A percentile compares a stretch with the other conserved stretches of the same genome.
phyloP scores from a whole-genome alignment of 495 filamentous ascomycete species.

The Elasticomyces elasticus region DNA sequence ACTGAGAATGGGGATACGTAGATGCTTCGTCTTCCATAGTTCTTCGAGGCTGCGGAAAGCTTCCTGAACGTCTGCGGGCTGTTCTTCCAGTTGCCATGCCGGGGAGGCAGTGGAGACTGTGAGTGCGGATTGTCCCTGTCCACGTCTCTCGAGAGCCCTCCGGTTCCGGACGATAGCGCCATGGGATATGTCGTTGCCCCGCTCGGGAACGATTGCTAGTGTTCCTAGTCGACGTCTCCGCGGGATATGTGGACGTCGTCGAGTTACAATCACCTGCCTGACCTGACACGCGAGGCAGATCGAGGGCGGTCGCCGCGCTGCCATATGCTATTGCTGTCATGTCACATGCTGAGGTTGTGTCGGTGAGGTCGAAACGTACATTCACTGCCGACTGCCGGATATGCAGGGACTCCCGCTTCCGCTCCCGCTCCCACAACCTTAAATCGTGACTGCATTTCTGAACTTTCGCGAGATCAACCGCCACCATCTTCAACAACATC shows the following conservation, averaged over 20 bases:
- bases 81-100: background rate
- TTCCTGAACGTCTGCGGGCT: background rate
- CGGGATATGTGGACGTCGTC: background rate
- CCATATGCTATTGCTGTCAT: too few species aligned
- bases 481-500: background rate
- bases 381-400: background rate
- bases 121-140: background rate
- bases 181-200: too few species aligned
- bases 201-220: background rate
- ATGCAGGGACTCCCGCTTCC: background rate
- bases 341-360: background rate
- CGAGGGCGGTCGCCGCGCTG: constrained; percentile 12
- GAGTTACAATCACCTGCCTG: constrained; percentile 6
- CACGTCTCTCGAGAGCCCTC: too few species aligned
- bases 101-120: background rate
- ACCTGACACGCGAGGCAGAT: constrained; percentile 17
- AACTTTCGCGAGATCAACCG: background rate
- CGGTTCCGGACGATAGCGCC: too few species aligned
- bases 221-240: background rate
- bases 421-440: background rate
- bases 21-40: constrained; percentile 5
- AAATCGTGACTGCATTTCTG: background rate
- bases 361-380: background rate
- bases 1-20: constrained; percentile 6
- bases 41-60: constrained; percentile 8